Conservation (phyloP, 148 eudicot species). For the Fagopyrum esculentum region DNA sequence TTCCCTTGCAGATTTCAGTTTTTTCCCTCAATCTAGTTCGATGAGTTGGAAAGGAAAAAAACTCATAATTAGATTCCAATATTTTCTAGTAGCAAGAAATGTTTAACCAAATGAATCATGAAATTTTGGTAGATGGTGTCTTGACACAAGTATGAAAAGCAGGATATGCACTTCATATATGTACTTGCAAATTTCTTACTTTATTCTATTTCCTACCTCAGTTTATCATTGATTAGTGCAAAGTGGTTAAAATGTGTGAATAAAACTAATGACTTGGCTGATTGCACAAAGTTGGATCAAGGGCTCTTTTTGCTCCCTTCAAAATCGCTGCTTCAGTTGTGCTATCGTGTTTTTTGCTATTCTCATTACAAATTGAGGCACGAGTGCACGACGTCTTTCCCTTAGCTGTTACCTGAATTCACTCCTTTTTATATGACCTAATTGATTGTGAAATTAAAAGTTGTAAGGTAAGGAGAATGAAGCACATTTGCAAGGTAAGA, state of each 20-base stretch:
- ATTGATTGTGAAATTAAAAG: background rate
- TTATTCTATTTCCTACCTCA: background rate
- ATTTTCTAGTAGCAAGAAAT: background rate
- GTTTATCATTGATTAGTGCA: background rate
- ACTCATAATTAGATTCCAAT: background rate
- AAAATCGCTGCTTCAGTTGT: background rate
- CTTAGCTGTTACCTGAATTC: background rate
- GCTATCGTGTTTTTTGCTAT: background rate
- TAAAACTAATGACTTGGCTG: background rate
- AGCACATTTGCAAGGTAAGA: background rate
- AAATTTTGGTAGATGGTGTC: background rate
- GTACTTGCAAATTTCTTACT: background rate
- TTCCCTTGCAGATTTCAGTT: background rate
- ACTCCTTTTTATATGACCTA: background rate
- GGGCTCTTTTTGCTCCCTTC: too few relatives aligned
- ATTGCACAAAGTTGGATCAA: background rate
- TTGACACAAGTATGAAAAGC: background rate
- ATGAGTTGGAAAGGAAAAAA: slow-evolving; percentile 3
- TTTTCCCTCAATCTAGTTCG: background rate
- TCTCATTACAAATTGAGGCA: background rate
- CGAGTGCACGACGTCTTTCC: background rate
- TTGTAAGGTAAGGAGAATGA: background rate
- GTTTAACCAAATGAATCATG: slow-evolving; percentile 4
- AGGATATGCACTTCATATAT: background rate
- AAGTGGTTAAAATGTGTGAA: background rate